phyloP scores from a whole-genome alignment of 257 asterid genomes.

The Prunella vulgaris region DNA sequence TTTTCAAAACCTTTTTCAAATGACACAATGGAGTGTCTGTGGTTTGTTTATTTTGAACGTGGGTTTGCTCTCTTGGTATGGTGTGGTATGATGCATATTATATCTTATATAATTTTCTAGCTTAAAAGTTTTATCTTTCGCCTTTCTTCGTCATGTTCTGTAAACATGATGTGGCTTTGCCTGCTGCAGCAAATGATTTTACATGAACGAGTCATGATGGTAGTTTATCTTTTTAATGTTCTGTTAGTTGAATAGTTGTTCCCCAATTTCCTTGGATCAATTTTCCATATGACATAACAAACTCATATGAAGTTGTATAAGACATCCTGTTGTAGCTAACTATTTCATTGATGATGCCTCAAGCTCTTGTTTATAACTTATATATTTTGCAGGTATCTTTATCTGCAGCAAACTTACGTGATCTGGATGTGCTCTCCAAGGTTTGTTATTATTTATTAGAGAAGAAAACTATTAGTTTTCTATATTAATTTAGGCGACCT shows the following conservation, averaged over 20 bases:
- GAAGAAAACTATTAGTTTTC: not conserved
- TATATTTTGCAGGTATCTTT: conserved; percentile 74
- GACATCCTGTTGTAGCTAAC: not conserved
- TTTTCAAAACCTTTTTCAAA: not conserved
- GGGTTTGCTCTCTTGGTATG: not conserved
- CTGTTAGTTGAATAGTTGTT: not conserved
- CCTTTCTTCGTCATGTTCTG: not conserved
- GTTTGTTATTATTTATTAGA: conserved; percentile 40
- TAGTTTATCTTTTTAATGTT: not conserved
- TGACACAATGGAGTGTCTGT: not conserved
- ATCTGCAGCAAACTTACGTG: conserved; percentile 78
- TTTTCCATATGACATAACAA: not conserved
- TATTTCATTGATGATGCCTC: conserved; percentile 8
- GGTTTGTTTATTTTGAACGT: not conserved
- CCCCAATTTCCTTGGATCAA: conserved; percentile 7
- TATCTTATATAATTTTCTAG: not conserved
- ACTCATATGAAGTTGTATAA: not conserved
- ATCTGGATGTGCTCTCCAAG: conserved; percentile 93
- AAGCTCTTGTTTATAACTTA: conserved; percentile 11
- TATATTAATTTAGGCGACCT: not conserved
- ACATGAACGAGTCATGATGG: conserved; percentile 5
- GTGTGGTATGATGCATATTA: not conserved
- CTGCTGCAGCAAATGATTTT: not conserved
- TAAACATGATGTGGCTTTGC: not conserved
- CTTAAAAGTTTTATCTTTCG: not conserved